Evolutionary conservation across 805 yeast species (phyloP).

Genomic region (Jamesozyma piceae): DNA sequence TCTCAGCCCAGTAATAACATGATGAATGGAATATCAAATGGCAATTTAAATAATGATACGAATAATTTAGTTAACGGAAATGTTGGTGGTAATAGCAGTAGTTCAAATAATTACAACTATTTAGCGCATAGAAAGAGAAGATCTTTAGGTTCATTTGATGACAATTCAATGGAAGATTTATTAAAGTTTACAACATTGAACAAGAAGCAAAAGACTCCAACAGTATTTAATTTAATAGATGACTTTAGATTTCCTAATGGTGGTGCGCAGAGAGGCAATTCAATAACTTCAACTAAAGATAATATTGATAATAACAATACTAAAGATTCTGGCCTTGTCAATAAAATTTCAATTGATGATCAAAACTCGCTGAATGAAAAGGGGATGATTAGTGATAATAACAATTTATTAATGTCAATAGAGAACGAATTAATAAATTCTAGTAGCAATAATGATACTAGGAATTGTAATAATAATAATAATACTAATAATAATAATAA

Average conservation of each 20-base stretch:
- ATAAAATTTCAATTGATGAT: background rate
- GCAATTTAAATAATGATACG: background rate
- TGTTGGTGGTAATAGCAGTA: constrained; percentile 1
- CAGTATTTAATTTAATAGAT: constrained; percentile 1
- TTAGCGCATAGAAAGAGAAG: constrained; percentile 16
- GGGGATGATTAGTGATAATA: background rate
- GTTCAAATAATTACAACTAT: constrained; percentile 3
- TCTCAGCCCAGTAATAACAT: constrained; percentile 2
- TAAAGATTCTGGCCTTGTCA: background rate
- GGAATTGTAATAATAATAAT: background rate
- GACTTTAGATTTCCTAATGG: constrained; percentile 3
- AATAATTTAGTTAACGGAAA: background rate
- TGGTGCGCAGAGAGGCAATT: background rate
- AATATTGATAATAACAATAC: background rate
- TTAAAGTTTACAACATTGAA: constrained; percentile 21
- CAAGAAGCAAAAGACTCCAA: constrained; percentile 12
- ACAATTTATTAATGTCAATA: background rate
- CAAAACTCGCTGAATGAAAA: background rate
- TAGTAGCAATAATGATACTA: background rate
- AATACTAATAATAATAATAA: background rate
- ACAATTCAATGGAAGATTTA: constrained; percentile 25
- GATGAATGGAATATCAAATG: background rate
- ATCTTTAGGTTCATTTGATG: constrained; percentile 24
- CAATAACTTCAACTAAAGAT: background rate
- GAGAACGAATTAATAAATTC: background rate